A percentile compares a stretch with the other conserved stretches of the same genome.
Evolutionary conservation across 257 asterid species (phyloP).

Genomic region (Handroanthus guayacan): DNA sequence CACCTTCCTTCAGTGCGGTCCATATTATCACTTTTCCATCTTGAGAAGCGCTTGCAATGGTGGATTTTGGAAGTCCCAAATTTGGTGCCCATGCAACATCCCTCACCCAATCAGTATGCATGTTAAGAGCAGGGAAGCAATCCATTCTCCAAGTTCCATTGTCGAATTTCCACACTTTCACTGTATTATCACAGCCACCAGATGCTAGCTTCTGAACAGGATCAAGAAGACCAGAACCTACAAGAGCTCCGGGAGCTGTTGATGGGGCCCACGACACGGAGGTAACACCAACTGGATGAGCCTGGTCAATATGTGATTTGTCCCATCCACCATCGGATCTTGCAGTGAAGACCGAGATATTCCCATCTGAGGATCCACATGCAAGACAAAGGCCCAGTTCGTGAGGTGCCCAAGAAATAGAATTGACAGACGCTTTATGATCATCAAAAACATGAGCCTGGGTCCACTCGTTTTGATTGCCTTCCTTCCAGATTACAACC

Average conservation of each 20-base stretch:
- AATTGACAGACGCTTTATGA: constrained; percentile 75
- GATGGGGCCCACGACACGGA: constrained; percentile 82
- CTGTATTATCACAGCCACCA: constrained; percentile 76
- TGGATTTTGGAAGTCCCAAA: constrained; percentile 72
- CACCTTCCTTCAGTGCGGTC: constrained; percentile 62
- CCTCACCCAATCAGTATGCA: constrained; percentile 76
- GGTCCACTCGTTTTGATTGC: constrained; percentile 65
- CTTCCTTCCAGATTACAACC: constrained; percentile 81
- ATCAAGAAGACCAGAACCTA: constrained; percentile 49
- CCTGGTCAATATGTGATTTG: constrained; percentile 64
- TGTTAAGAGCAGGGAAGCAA: constrained; percentile 67
- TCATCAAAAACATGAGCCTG: constrained; percentile 61
- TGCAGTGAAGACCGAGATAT: constrained; percentile 63
- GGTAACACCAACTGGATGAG: constrained; percentile 78
- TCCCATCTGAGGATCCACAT: constrained; percentile 80
- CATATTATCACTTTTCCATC: constrained; percentile 70
- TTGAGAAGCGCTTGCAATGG: constrained; percentile 70
- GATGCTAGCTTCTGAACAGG: constrained; percentile 67
- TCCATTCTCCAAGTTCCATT: constrained; percentile 72
- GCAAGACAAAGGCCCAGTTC: constrained; percentile 73
- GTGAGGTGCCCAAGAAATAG: constrained; percentile 83
- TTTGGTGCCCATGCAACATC: constrained; percentile 83
- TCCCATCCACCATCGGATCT: constrained; percentile 75
- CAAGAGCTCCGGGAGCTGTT: constrained; percentile 64
- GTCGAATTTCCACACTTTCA: constrained; percentile 70